phyloP scores from a whole-genome alignment of 257 asterid genomes.

The Galeopsis tetrahit region DNA sequence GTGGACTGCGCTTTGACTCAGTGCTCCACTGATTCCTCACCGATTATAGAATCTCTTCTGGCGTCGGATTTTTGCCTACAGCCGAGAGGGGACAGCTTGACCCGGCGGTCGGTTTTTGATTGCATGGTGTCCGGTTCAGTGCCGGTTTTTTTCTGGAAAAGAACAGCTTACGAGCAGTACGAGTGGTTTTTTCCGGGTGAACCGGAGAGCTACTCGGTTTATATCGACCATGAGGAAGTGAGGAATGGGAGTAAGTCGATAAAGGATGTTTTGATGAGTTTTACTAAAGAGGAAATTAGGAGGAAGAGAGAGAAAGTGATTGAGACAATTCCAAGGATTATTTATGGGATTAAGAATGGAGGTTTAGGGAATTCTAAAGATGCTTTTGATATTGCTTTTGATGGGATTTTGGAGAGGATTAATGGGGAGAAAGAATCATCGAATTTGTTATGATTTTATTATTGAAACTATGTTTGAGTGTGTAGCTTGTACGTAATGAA shows the following conservation, averaged over 20 bases:
- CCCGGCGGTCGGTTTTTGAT: constrained; percentile 52
- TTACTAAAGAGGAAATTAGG: constrained; percentile 44
- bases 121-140: constrained; percentile 63
- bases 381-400: constrained; percentile 53
- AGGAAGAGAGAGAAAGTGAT: constrained; percentile 52
- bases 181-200: constrained; percentile 50
- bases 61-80: constrained; percentile 56
- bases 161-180: constrained; percentile 45
- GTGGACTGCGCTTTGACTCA: constrained; percentile 46
- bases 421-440: constrained; percentile 33
- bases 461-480: background rate
- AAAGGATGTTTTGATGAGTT: constrained; percentile 41
- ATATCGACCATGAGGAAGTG: constrained; percentile 40
- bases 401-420: constrained; percentile 45
- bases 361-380: constrained; percentile 38
- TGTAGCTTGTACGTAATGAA: background rate
- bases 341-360: constrained; percentile 37
- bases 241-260: constrained; percentile 38
- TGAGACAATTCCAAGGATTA: constrained; percentile 48
- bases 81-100: constrained; percentile 51
- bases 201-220: constrained; percentile 51
- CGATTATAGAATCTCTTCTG: constrained; percentile 34
- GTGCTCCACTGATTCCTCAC: constrained; percentile 42
- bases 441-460: background rate
- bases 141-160: constrained; percentile 56